Evolutionary conservation across 352 stramenopile species (phyloP).

Genomic region (Globisporangium splendens): DNA sequence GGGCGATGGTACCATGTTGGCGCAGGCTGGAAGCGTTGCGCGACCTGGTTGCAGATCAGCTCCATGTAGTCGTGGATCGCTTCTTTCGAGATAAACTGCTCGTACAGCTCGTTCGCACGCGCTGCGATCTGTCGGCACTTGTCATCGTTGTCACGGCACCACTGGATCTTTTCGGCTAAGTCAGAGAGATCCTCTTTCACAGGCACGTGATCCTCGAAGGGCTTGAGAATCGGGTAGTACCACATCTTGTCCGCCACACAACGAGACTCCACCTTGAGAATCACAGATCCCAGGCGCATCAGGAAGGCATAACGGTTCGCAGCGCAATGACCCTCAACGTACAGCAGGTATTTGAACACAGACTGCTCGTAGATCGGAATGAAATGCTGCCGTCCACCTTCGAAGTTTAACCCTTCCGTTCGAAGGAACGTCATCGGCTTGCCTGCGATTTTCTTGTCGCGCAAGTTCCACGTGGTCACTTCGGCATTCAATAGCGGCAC

Average conservation of each 20-base stretch:
- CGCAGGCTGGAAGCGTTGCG: slow-evolving; percentile 78
- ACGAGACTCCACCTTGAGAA: slow-evolving; percentile 92
- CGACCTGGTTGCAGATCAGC: slow-evolving; percentile 92
- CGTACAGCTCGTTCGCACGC: slow-evolving; percentile 93
- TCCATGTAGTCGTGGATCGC: slow-evolving; percentile 97
- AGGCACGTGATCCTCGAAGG: slow-evolving; percentile 97
- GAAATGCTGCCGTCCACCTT: slow-evolving; percentile 93
- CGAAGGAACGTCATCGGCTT: slow-evolving; percentile 94
- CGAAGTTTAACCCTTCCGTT: slow-evolving; percentile 77
- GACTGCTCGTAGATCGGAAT: slow-evolving; percentile 98
- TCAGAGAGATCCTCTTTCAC: slow-evolving; percentile 96
- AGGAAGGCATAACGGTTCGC: slow-evolving; percentile 98
- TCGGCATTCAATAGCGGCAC: slow-evolving; percentile 95
- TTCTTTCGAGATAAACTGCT: slow-evolving; percentile 89
- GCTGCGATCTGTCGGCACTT: slow-evolving; percentile 94
- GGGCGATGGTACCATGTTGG: slow-evolving; percentile 66
- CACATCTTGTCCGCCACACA: slow-evolving; percentile 97
- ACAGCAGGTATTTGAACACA: slow-evolving; percentile 97
- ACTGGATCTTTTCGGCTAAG: slow-evolving; percentile 97
- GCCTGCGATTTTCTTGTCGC: slow-evolving; percentile 95
- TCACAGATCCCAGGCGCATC: slow-evolving; percentile 97
- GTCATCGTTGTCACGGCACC: slow-evolving; percentile 96
- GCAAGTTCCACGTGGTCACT: slow-evolving; percentile 95
- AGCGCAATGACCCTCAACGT: slow-evolving; percentile 96
- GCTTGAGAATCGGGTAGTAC: slow-evolving; percentile 95